Evolutionary conservation across 2,329 filamentous ascomycete species (phyloP).

Genomic region (Scedosporium aurantiacum): DNA sequence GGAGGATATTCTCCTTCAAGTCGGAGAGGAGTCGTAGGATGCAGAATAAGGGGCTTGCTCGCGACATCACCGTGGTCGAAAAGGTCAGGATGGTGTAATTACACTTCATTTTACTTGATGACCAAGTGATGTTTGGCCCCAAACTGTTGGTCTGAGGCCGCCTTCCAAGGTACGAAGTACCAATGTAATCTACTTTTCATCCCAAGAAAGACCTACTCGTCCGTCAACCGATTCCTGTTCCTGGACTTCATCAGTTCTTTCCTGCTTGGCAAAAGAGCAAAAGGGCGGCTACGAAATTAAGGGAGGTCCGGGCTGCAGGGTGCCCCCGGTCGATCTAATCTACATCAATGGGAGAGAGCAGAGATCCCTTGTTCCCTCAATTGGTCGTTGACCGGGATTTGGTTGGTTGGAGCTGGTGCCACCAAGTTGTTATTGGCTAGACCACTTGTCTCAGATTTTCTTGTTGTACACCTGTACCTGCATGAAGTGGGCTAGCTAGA

Average conservation of each 20-base stretch:
- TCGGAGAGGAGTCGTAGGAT: no score
- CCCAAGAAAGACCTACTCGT: no score
- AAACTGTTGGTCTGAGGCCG: no score
- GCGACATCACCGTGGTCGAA: no score
- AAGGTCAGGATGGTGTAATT: no score
- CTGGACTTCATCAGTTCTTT: not conserved
- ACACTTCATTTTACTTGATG: no score
- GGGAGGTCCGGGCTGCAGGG: not conserved
- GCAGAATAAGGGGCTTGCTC: no score
- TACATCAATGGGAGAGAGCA: not conserved
- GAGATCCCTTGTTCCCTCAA: conserved; percentile 1
- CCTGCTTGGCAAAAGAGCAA: not conserved
- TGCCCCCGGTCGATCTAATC: not conserved
- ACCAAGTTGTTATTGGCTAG: not conserved
- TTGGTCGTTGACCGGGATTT: not conserved
- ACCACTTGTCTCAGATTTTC: conserved; percentile 19
- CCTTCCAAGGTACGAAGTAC: no score
- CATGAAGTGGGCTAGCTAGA: conserved; percentile 8
- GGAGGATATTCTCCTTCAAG: no score
- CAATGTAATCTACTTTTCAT: no score
- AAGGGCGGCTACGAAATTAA: not conserved
- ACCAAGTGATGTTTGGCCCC: no score
- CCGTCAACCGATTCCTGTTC: not conserved
- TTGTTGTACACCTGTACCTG: conserved; percentile 13
- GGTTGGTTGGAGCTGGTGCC: not conserved